Base-by-base conservation (phyloP, 2,329 filamentous ascomycete species). In the Nemania sp. region DNA sequence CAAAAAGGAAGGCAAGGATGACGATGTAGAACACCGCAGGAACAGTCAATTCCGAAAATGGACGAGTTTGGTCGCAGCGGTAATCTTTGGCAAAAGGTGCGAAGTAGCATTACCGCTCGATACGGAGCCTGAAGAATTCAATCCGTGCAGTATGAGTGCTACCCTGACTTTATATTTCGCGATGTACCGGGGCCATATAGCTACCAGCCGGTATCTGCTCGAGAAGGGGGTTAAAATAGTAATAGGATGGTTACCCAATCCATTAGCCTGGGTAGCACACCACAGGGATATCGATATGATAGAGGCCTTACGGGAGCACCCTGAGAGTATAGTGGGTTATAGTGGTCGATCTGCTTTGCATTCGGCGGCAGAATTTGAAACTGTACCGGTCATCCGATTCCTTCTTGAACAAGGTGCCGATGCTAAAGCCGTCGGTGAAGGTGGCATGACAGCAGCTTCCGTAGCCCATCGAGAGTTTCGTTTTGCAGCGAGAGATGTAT, bases 391-490 rank as follows among this genome's bases (percentile, higher is more conserved):
- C 5, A 11, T 57, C 45, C 45, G 24, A 18, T 58, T 66, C 15
- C 52, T 66, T 43, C 47, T 62, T n/a, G 35, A 58, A 6, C 45
- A 53, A 22, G 26, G 45, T 15, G 52, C 52, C 20, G 20, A 62
- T 27, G 20, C 35, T 24, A 32, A 4, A 3, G 32, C 10, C 11
- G 15, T 59, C 2, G 49, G 55, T 22, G 3, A 0, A 24, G 18
- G 32, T 53, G 53, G 64, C 7, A 24, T 24, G 24, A 62, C 43
- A 35, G 64, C 52, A 20, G 5, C 58, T 2, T 24, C 61, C 8
- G 38, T 55, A 1, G 56, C 56, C 3, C n/a, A 54, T 15, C 13
- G 7, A 13, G 5, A 51, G 52, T 26, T 11, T 8, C 2, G 43
- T 18, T n/a, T 10, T 51, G 13, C n/a, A n/a, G n/a, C n/a, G n/a